phyloP scores from a whole-genome alignment of 1,284 basidiomycete species.

The Athelia psychrophila region DNA sequence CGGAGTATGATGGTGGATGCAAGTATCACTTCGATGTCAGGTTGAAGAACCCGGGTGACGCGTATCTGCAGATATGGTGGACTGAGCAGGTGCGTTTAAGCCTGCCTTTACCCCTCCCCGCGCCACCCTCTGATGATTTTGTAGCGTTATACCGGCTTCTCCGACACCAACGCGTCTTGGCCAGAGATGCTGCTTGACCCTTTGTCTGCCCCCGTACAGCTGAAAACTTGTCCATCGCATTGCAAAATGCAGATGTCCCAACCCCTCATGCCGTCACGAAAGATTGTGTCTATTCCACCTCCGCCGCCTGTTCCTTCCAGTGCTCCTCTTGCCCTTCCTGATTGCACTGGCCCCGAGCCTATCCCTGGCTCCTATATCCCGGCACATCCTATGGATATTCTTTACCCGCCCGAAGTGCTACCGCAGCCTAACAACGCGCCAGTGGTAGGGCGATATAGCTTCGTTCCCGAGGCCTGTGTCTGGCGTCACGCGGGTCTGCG shows the following conservation, averaged over 20 bases:
- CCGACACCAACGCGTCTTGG: neutral
- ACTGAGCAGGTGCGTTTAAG: neutral
- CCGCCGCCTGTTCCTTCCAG: neutral
- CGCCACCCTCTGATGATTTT: neutral
- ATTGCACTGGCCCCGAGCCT: slow-evolving; percentile 3
- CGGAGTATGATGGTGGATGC: slow-evolving; percentile 4
- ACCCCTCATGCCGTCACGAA: neutral
- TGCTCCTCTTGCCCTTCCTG: neutral
- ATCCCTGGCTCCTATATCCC: slow-evolving; percentile 5
- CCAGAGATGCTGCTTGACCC: neutral
- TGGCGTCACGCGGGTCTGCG: slow-evolving; percentile 5
- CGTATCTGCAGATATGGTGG: slow-evolving; percentile 1
- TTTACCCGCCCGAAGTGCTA: slow-evolving; percentile 1
- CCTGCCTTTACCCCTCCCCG: neutral
- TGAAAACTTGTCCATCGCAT: neutral
- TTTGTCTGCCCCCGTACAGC: neutral
- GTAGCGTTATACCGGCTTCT: neutral
- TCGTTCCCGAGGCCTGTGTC: slow-evolving; percentile 2
- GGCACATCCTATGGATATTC: neutral
- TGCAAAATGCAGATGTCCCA: neutral
- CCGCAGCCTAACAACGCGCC: neutral
- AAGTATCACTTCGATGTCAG: slow-evolving; percentile 2
- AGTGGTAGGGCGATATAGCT: slow-evolving; percentile 2
- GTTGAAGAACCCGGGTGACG: slow-evolving; percentile 3
- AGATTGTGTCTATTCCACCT: neutral